Evolutionary conservation across 2,329 filamentous ascomycete species (phyloP).

Genomic region (Pyrenophora graminea): DNA sequence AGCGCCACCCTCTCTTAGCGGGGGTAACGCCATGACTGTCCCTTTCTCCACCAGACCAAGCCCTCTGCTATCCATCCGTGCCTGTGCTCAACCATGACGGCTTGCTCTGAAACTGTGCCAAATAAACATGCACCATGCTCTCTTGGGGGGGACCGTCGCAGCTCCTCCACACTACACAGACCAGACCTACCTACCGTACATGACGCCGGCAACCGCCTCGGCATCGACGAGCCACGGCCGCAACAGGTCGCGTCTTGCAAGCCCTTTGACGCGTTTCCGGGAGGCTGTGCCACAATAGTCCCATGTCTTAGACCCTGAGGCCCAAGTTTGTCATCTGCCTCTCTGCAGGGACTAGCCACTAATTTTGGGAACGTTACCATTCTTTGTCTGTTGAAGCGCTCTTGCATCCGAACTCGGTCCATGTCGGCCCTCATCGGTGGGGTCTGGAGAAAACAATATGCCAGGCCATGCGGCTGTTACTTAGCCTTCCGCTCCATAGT

Average conservation of each 20-base stretch:
- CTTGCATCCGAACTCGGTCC: slow-evolving; percentile 12
- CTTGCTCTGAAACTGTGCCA: slow-evolving; percentile 11
- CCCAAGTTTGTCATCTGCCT: slow-evolving; percentile 39
- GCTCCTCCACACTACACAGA: background rate
- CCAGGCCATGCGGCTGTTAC: background rate
- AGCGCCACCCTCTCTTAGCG: slow-evolving; percentile 36
- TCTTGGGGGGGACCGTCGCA: no score
- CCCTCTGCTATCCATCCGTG: slow-evolving; percentile 5
- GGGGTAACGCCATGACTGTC: slow-evolving; percentile 39
- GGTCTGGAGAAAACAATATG: slow-evolving; percentile 7
- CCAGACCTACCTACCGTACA: background rate
- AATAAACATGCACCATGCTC: background rate
- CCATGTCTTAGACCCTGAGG: slow-evolving; percentile 41
- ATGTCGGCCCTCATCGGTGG: slow-evolving; percentile 1
- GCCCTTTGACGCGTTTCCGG: slow-evolving; percentile 29
- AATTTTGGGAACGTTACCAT: slow-evolving; percentile 17
- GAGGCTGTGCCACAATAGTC: slow-evolving; percentile 35
- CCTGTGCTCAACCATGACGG: slow-evolving; percentile 8
- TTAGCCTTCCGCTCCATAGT: slow-evolving; percentile 5
- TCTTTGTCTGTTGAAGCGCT: slow-evolving; percentile 13
- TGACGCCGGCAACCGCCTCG: slow-evolving; percentile 1
- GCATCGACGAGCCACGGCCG: slow-evolving; percentile 3
- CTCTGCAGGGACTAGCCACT: slow-evolving; percentile 37
- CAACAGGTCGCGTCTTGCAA: slow-evolving; percentile 10
- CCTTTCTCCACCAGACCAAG: slow-evolving; percentile 21